These are phyloP conservation scores for Tilletia indica DNA, from an alignment of 1,284 basidiomycete genomes.

Conservation along the genomic window DNA sequence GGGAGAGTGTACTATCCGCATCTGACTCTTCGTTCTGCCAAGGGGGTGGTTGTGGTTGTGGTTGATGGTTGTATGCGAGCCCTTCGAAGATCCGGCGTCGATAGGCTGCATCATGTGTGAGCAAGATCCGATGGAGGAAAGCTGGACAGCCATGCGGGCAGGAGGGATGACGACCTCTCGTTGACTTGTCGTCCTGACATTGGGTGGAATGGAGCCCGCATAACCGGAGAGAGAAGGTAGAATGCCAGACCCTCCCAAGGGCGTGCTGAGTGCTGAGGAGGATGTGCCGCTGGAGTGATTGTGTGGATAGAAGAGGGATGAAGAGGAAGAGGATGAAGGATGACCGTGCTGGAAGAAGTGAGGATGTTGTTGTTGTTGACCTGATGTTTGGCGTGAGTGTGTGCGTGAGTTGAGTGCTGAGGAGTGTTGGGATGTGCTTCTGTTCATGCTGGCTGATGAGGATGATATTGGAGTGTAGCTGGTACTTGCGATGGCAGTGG, in stretches of 20 bases:
- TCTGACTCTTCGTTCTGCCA: too few relatives aligned
- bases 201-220: neutral
- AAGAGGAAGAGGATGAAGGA: neutral
- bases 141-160: neutral
- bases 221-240: neutral
- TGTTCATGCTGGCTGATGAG: slow-evolving; percentile 1
- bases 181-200: neutral
- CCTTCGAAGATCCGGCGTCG: neutral
- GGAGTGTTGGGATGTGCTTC: neutral
- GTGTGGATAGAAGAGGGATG: neutral
- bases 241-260: slow-evolving; percentile 3
- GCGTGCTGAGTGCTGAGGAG: neutral
- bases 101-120: slow-evolving; percentile 6
- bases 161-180: neutral
- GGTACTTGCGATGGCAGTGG: too few relatives aligned
- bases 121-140: slow-evolving; percentile 9
- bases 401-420: neutral
- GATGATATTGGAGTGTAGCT: neutral
- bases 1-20: neutral
- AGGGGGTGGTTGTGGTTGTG: too few relatives aligned
- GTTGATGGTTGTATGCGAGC: too few relatives aligned
- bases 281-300: neutral
- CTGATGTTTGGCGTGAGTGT: slow-evolving; percentile 8
- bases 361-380: neutral
- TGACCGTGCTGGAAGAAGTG: neutral